Percentiles rank a stretch among this genome's conserved stretches.
Evolutionary conservation across 2,329 filamentous ascomycete species (phyloP).

Genomic region (Aspergillus felis): DNA sequence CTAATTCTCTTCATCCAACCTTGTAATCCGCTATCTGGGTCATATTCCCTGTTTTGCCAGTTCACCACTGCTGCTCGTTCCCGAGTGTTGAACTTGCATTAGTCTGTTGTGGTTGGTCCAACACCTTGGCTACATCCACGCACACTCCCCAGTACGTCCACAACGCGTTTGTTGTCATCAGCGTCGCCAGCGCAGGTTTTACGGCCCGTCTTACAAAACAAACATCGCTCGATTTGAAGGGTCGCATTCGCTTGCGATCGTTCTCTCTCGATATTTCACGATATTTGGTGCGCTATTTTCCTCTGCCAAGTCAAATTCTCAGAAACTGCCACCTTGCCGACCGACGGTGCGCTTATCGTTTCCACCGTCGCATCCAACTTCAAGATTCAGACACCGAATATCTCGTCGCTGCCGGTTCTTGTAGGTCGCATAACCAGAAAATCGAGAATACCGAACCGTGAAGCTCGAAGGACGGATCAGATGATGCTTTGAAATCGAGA

Average conservation of each 20-base stretch:
- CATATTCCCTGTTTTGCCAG: conserved; percentile 11
- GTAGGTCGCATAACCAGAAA: conserved; percentile 2
- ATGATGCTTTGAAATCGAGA: conserved; percentile 28
- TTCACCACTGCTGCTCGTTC: conserved; percentile 9
- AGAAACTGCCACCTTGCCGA: background rate
- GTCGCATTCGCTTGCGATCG: background rate
- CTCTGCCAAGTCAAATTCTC: background rate
- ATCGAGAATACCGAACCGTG: conserved; percentile 3
- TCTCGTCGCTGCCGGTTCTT: conserved; percentile 31
- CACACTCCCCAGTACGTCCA: conserved; percentile 10
- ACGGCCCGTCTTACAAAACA: background rate
- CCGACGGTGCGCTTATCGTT: conserved; percentile 9
- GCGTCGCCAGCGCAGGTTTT: conserved; percentile 4
- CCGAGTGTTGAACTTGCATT: conserved; percentile 6
- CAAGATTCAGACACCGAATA: conserved; percentile 7
- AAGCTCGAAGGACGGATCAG: conserved; percentile 15
- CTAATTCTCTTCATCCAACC: conserved; percentile 2
- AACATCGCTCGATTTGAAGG: background rate
- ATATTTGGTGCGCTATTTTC: background rate
- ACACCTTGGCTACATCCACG: conserved; percentile 15
- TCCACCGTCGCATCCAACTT: conserved; percentile 9
- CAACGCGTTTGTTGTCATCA: conserved; percentile 18
- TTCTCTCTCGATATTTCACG: background rate
- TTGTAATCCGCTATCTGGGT: conserved; percentile 1
- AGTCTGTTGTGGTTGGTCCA: conserved; percentile 14